These are phyloP conservation scores for Termitomyces sp. DNA, from an alignment of 768 basidiomycete species.

Conservation along the genomic window DNA sequence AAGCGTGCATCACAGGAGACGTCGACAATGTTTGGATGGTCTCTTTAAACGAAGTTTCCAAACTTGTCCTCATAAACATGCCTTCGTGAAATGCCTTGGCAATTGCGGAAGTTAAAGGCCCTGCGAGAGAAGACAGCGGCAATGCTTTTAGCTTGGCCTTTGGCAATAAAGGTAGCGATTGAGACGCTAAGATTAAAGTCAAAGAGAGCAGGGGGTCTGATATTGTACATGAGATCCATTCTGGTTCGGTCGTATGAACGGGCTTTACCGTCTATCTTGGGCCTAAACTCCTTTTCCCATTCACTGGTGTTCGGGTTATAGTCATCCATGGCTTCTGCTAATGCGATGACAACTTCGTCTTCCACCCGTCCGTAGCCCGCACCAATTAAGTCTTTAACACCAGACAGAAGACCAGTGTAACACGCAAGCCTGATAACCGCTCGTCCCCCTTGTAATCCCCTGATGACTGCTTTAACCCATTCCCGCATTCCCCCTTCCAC, in stretches of 20 bases:
- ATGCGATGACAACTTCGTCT: conserved; percentile 60
- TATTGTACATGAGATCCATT: neutral
- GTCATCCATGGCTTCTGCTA: conserved; percentile 71
- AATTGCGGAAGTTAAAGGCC: conserved; percentile 40
- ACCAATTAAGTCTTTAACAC: conserved; percentile 48
- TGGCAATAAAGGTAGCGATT: conserved; percentile 52
- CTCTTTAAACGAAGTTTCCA: conserved; percentile 26
- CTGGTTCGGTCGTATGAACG: neutral
- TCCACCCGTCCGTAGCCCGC: conserved; percentile 41
- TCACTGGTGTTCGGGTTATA: conserved; percentile 33
- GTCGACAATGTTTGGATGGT: conserved; percentile 27
- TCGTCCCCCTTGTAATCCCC: conserved; percentile 63
- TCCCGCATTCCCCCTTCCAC: conserved; percentile 34
- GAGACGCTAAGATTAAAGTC: conserved; percentile 55
- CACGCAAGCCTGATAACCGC: conserved; percentile 58
- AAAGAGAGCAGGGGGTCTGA: conserved; percentile 41
- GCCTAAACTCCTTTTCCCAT: conserved; percentile 70
- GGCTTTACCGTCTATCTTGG: conserved; percentile 39
- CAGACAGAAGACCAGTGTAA: conserved; percentile 59
- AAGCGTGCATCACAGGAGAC: conserved; percentile 30
- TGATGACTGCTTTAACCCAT: conserved; percentile 49
- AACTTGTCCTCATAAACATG: conserved; percentile 42
- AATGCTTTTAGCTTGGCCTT: conserved; percentile 53
- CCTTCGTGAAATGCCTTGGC: conserved; percentile 53
- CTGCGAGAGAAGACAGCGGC: conserved; percentile 42